A percentile compares a stretch with the other conserved stretches of the same genome.
phyloP scores from a whole-genome alignment of 352 stramenopile species.

The Phytophthora citrophthora region DNA sequence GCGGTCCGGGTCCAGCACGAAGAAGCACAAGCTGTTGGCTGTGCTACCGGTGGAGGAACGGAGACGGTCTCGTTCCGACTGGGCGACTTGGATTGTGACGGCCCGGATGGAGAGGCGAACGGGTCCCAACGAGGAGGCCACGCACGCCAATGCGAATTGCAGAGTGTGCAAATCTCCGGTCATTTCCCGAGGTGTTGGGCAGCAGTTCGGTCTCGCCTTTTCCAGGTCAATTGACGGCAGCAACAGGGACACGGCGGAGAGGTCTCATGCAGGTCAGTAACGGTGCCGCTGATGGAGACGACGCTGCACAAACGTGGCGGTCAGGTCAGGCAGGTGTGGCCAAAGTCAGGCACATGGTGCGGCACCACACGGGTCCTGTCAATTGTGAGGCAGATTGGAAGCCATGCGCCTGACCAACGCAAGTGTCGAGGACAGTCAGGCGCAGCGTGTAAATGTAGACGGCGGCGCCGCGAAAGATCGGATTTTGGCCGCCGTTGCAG shows the following conservation, averaged over 20 bases:
- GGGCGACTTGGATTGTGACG: slow-evolving; percentile 28
- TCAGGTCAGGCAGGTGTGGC: slow-evolving; percentile 4
- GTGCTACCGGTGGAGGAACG: slow-evolving; percentile 26
- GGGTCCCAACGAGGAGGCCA: neutral
- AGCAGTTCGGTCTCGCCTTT: slow-evolving; percentile 5
- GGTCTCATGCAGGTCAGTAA: slow-evolving; percentile 7
- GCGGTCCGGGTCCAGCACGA: slow-evolving; percentile 25
- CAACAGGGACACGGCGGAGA: slow-evolving; percentile 19
- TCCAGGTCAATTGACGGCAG: neutral
- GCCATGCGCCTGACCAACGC: slow-evolving; percentile 7
- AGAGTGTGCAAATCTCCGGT: slow-evolving; percentile 26
- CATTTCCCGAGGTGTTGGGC: neutral
- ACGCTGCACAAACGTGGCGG: neutral
- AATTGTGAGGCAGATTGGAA: slow-evolving; percentile 5
- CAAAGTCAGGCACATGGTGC: neutral
- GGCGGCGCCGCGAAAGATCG: neutral
- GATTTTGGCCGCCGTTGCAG: slow-evolving; percentile 10
- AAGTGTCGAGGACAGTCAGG: slow-evolving; percentile 6
- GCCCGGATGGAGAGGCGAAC: neutral
- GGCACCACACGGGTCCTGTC: slow-evolving; percentile 7
- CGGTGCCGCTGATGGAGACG: slow-evolving; percentile 9
- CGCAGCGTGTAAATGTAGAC: slow-evolving; percentile 1
- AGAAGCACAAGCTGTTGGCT: slow-evolving; percentile 21
- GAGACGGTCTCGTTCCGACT: slow-evolving; percentile 16
- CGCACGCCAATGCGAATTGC: slow-evolving; percentile 14